phyloP scores from a whole-genome alignment of 179 eudicot genomes.

The Gypsophila paniculata region DNA sequence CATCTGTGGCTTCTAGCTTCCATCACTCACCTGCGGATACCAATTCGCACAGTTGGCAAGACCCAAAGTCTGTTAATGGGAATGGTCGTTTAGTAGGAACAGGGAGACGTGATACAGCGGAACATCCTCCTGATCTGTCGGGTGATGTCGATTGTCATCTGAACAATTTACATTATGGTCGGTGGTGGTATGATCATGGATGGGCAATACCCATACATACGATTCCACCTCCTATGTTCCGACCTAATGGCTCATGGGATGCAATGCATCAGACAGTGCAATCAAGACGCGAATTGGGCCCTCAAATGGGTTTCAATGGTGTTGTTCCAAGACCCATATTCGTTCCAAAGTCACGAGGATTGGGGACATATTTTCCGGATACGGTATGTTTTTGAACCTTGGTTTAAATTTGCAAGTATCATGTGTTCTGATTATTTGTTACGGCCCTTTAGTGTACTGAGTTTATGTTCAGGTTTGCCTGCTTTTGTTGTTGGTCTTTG shows the following conservation, averaged over 20 bases:
- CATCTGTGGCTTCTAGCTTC: background rate
- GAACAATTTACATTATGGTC: constrained; percentile 37
- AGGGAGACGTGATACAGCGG: constrained; percentile 18
- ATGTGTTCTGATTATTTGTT: too few relatives aligned
- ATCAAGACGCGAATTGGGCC: constrained; percentile 39
- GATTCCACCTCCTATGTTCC: constrained; percentile 32
- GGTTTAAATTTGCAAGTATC: background rate
- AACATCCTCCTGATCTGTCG: constrained; percentile 39
- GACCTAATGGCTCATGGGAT: constrained; percentile 36
- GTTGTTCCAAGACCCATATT: constrained; percentile 37
- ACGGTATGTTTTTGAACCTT: constrained; percentile 35
- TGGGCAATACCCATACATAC: constrained; percentile 28
- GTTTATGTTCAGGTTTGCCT: too few relatives aligned
- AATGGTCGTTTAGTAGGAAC: background rate
- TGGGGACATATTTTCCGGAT: constrained; percentile 65
- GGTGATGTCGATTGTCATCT: constrained; percentile 49
- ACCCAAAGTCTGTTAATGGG: constrained; percentile 12
- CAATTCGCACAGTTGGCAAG: constrained; percentile 14
- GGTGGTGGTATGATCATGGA: constrained; percentile 37
- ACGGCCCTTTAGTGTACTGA: too few relatives aligned
- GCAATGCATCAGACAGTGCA: constrained; percentile 17
- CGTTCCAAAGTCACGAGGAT: constrained; percentile 54
- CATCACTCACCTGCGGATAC: background rate
- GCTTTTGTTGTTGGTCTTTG: too few relatives aligned
- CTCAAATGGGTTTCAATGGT: constrained; percentile 35